These are phyloP conservation scores for Thermomucor indicae-seudaticae DNA, from an alignment of 371 early-diverging fungal species.

Conservation along the genomic window DNA sequence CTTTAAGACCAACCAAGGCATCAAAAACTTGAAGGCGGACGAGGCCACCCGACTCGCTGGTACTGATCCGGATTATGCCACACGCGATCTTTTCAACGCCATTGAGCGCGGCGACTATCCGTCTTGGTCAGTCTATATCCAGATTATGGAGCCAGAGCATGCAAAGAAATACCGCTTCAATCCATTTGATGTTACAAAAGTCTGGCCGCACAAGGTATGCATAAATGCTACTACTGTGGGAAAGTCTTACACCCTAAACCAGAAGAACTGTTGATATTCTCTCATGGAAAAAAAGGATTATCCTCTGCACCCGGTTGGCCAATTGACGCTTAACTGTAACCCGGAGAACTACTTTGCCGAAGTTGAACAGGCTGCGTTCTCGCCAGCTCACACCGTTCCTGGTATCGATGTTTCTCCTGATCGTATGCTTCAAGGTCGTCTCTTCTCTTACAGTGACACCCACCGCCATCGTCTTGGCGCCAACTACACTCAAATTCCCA, in stretches of 20 bases:
- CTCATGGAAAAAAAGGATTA: constrained; percentile 21
- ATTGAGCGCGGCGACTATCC: constrained; percentile 74
- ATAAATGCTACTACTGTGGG: background rate
- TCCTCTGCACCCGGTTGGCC: constrained; percentile 54
- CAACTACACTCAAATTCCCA: constrained; percentile 74
- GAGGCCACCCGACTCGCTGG: constrained; percentile 63
- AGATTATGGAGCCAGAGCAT: constrained; percentile 71
- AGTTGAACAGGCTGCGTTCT: constrained; percentile 78
- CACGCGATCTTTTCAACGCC: constrained; percentile 70
- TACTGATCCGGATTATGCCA: constrained; percentile 70
- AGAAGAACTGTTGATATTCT: constrained; percentile 6
- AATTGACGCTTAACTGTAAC: constrained; percentile 70
- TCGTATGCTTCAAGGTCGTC: constrained; percentile 75
- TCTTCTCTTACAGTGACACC: constrained; percentile 77
- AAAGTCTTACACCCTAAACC: constrained; percentile 31
- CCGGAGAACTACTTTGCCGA: constrained; percentile 83
- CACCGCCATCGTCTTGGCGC: constrained; percentile 74
- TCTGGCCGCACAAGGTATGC: constrained; percentile 64
- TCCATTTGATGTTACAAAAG: constrained; percentile 84
- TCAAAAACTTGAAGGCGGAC: constrained; percentile 65
- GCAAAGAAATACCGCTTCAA: constrained; percentile 74
- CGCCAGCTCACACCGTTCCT: constrained; percentile 68
- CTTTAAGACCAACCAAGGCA: constrained; percentile 79
- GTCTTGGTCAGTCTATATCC: constrained; percentile 71
- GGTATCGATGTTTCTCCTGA: constrained; percentile 72